Evolutionary conservation across 305 asterid species (phyloP), one percentile per base, ranked within the genome.

Genomic region (Fraxinus sp.): DNA sequence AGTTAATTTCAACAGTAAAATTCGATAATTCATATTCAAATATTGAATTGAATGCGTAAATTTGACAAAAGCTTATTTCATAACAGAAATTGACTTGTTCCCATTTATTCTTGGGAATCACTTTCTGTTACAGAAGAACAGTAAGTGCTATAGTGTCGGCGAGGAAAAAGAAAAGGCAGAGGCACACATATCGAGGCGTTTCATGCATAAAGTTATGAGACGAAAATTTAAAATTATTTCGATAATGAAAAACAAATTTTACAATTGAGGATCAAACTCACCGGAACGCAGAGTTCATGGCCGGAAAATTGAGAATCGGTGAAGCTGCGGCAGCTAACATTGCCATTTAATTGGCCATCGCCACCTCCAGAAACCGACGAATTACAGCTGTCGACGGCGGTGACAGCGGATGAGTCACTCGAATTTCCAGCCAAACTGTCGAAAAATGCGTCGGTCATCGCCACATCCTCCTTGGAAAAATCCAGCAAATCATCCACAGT

Each of bases 271-370:
- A 75, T 33, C 18, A 77, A 9, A 28, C 75, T 88, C 91, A 95
- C 99, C 98, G 98, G 99, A 90, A 95, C 93, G 77, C 95, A 93
- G 86, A 96, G 96, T 30, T 94, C 99, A 88, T 84, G 82, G 92
- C 93, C 92, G 86, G 95, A 86, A 87, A 94, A 91, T 13, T 90
- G 97, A 79, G 93, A 78, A 32, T 92, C 97, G 16, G 86, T 85
- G 85, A 89, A 91, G 88, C 91, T 89, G 28, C 91, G 91, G 88
- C 89, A 85, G 86, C 98, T 92, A 11, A 89, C 80, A 83, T 87
- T 85, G 3, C 97, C 97, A 87, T 86, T 93, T 43, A 91, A 90
- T 46, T 90, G 92, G 0, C 79, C 89, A 43, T 85, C 91, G 8
- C 88, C 95, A 22, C 94, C 90, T 55, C 94, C 97, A 84, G 95